Conservation (phyloP, 495 filamentous ascomycete genomes). For the Lichenothelia convexa region DNA sequence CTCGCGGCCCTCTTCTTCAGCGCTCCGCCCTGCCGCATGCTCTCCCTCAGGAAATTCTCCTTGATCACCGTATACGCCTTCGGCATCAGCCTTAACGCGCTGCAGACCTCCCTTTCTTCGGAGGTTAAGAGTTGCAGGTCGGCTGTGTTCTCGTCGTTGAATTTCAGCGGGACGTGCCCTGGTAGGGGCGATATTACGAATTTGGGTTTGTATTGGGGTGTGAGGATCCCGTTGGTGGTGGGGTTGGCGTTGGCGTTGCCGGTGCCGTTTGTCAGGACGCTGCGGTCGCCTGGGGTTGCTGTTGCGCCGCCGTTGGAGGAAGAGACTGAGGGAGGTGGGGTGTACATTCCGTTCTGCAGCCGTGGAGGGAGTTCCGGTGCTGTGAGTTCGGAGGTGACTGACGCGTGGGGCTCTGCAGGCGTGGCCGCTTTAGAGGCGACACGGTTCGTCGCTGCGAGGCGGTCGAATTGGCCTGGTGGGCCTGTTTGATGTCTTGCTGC, state of each 20-base stretch:
- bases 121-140: constrained; percentile 74
- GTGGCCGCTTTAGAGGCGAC: constrained; percentile 44
- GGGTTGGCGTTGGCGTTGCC: constrained; percentile 9
- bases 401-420: constrained; percentile 48
- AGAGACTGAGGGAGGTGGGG: constrained; percentile 32
- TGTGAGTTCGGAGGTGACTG: constrained; percentile 51
- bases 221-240: constrained; percentile 11
- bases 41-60: constrained; percentile 69
- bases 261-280: constrained; percentile 5
- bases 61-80: constrained; percentile 94
- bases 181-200: constrained; percentile 21
- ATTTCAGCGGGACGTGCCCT: constrained; percentile 40
- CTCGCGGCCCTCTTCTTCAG: constrained; percentile 83
- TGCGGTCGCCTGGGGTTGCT: constrained; percentile 11
- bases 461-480: constrained; percentile 55
- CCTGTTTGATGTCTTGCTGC: constrained; percentile 48
- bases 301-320: constrained; percentile 19
- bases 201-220: constrained; percentile 11
- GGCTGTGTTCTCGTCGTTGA: constrained; percentile 57
- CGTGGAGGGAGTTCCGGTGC: constrained; percentile 46
- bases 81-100: constrained; percentile 60
- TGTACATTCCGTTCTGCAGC: constrained; percentile 24
- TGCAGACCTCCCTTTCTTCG: constrained; percentile 75
- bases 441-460: constrained; percentile 29
- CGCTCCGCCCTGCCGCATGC: constrained; percentile 66